Conservation (phyloP, 495 filamentous ascomycete species). For the Aspergillus indologenus region DNA sequence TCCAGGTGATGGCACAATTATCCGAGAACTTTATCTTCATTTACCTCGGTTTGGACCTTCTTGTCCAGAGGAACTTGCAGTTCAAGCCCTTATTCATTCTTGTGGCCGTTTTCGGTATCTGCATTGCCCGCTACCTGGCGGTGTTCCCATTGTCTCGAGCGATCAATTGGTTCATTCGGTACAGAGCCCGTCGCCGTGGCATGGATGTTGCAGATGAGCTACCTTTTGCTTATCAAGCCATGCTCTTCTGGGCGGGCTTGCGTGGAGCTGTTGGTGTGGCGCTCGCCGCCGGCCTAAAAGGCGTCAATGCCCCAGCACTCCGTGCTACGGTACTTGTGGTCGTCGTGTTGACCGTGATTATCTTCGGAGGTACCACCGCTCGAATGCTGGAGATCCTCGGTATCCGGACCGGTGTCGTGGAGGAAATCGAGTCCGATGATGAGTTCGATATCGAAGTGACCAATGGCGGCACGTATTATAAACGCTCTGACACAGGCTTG, state of each 20-base stretch:
- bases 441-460: conserved; percentile 96
- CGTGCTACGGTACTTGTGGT: conserved; percentile 94
- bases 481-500: conserved; percentile 64
- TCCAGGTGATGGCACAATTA: conserved; percentile 89
- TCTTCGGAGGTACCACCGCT: conserved; percentile 97
- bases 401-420: conserved; percentile 91
- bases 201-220: conserved; percentile 82
- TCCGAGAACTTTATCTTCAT: conserved; percentile 99
- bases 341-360: conserved; percentile 95
- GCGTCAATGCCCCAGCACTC: conserved; percentile 71
- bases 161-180: conserved; percentile 93
- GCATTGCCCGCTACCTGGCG: conserved; percentile 82
- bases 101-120: conserved; percentile 86
- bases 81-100: conserved; percentile 97
- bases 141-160: conserved; percentile 88
- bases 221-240: conserved; percentile 88
- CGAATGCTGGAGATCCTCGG: conserved; percentile 96
- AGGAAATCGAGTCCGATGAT: conserved; percentile 95
- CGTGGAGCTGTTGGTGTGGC: conserved; percentile 96
- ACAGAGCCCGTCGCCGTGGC: conserved; percentile 77
- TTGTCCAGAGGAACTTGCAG: conserved; percentile 80
- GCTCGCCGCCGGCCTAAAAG: conserved; percentile 80
- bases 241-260: conserved; percentile 98
- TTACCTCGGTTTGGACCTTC: conserved; percentile 89
- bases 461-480: conserved; percentile 71